A percentile compares a stretch with the other conserved stretches of the same genome.
Evolutionary conservation across 306 rosid genomes (phyloP).

Genomic region (Dryas octopetala): DNA sequence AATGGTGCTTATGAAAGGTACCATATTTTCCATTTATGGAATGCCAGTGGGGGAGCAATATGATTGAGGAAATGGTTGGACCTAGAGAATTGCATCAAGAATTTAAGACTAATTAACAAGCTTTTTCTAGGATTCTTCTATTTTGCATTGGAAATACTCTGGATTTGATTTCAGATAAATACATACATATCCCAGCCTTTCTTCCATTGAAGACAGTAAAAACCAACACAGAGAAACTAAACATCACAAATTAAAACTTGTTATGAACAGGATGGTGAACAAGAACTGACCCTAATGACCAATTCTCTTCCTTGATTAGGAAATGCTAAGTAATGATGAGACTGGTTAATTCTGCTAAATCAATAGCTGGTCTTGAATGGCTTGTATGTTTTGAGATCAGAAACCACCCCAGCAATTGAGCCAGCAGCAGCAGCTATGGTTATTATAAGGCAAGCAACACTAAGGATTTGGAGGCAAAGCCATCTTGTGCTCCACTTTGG

Average conservation of each 20-base stretch:
- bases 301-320: slow-evolving; percentile 18
- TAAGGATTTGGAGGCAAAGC: slow-evolving; percentile 64
- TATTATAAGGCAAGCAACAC: slow-evolving; percentile 56
- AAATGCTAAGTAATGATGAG: slow-evolving; percentile 5
- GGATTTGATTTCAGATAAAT: slow-evolving; percentile 17
- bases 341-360: slow-evolving; percentile 10
- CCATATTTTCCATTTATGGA: neutral
- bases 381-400: slow-evolving; percentile 51
- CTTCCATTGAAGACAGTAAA: slow-evolving; percentile 12
- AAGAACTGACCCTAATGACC: slow-evolving; percentile 27
- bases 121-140: neutral
- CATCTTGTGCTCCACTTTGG: slow-evolving; percentile 68
- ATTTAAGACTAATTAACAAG: neutral
- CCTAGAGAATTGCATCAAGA: neutral
- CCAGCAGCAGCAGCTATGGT: slow-evolving; percentile 65
- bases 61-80: neutral
- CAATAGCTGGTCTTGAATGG: slow-evolving; percentile 49
- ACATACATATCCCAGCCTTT: slow-evolving; percentile 20
- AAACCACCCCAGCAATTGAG: slow-evolving; percentile 54
- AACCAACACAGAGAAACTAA: neutral
- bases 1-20: slow-evolving; percentile 11
- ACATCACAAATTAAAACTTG: slow-evolving; percentile 24
- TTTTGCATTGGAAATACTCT: slow-evolving; percentile 15
- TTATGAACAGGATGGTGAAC: slow-evolving; percentile 20
- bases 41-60: neutral